Evolutionary conservation across 1,139 yeast species (phyloP).

Genomic region (Debaryomyces psychrophilus): DNA sequence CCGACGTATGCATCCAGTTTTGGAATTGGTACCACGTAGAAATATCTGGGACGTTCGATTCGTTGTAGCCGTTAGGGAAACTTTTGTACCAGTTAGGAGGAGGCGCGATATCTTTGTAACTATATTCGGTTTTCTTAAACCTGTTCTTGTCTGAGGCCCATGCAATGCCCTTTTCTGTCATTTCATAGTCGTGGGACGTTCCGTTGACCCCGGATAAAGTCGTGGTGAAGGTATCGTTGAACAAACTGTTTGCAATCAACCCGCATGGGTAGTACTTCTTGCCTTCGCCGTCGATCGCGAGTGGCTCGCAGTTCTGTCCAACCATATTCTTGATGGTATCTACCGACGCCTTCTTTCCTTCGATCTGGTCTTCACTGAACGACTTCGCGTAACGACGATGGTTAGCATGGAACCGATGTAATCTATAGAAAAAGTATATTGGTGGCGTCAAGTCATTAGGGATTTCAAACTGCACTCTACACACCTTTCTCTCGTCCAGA

Average conservation of each 20-base stretch:
- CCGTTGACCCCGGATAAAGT: conserved; percentile 44
- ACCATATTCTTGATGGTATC: conserved; percentile 61
- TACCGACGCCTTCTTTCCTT: conserved; percentile 68
- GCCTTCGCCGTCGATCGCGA: conserved; percentile 57
- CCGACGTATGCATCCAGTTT: conserved; percentile 98
- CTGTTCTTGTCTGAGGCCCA: conserved; percentile 66
- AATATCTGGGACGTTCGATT: conserved; percentile 79
- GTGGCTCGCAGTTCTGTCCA: conserved; percentile 89
- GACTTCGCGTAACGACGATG: conserved; percentile 93
- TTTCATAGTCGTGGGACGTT: conserved; percentile 44
- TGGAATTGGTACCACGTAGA: conserved; percentile 56
- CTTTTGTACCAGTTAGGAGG: conserved; percentile 91
- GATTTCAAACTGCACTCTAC: conserved; percentile 77
- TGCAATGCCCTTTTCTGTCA: conserved; percentile 62
- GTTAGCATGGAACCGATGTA: conserved; percentile 86
- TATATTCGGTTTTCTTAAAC: conserved; percentile 64
- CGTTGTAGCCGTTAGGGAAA: conserved; percentile 90
- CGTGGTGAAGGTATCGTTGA: conserved; percentile 66
- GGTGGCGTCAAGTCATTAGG: conserved; percentile 77
- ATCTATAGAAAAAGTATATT: conserved; percentile 74
- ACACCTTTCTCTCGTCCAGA: conserved; percentile 63
- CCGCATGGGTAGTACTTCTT: conserved; percentile 76
- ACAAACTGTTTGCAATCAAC: conserved; percentile 72
- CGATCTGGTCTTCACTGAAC: conserved; percentile 85
- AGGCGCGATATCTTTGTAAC: conserved; percentile 75